Conservation (phyloP, 139 green algal species). For the Closterium sp. region DNA sequence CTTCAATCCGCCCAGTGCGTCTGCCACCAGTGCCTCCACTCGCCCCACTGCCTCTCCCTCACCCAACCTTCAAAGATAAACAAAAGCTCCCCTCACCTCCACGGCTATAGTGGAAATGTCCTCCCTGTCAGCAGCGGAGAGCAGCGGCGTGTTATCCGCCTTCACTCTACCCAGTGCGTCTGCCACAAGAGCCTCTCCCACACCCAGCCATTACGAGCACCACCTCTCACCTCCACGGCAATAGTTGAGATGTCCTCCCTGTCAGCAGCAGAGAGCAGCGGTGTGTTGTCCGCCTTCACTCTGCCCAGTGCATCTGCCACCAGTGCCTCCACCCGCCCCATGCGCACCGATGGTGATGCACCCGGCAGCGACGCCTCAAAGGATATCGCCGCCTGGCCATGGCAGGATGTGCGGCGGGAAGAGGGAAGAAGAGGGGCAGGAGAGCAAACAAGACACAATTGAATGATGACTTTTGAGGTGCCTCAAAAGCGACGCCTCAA, state of each 20-base stretch:
- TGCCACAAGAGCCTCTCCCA: constrained; percentile 53
- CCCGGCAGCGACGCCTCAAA: constrained; percentile 63
- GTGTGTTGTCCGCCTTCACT: neutral
- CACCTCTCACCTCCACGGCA: constrained; percentile 48
- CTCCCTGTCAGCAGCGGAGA: constrained; percentile 56
- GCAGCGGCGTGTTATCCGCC: neutral
- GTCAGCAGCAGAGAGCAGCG: constrained; percentile 34
- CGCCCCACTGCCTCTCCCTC: constrained; percentile 48
- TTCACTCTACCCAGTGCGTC: constrained; percentile 25
- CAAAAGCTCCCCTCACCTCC: neutral
- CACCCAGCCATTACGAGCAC: neutral
- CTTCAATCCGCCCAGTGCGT: constrained; percentile 18
- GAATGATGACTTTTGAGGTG: too few relatives aligned
- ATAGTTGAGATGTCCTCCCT: constrained; percentile 54
- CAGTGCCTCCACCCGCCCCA: constrained; percentile 57
- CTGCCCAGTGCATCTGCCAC: constrained; percentile 54
- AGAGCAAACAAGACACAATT: neutral
- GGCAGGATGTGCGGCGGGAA: too few relatives aligned
- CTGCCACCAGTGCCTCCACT: constrained; percentile 61
- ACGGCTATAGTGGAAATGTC: constrained; percentile 26
- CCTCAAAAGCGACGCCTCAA: too few relatives aligned
- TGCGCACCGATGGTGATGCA: constrained; percentile 10
- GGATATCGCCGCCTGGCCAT: constrained; percentile 55
- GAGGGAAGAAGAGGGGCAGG: neutral
- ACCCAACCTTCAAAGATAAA: too few relatives aligned